phyloP scores from a whole-genome alignment of 257 asterid genomes.

The Solanum piurae region DNA sequence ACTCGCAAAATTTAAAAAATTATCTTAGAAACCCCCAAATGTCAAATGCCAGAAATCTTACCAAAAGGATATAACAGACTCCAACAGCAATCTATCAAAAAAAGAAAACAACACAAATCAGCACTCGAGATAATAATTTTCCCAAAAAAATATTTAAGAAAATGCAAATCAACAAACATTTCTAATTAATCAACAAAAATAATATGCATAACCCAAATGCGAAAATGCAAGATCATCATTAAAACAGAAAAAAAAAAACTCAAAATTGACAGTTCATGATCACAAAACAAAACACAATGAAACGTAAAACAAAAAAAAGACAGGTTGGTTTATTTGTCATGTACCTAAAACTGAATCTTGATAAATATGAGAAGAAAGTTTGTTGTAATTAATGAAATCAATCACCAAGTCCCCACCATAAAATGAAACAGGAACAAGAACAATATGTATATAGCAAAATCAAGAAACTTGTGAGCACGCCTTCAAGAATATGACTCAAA shows the following conservation, averaged over 20 bases:
- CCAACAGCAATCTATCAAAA: not conserved
- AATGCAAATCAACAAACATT: not conserved
- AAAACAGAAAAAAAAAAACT: not conserved
- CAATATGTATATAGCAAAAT: not conserved
- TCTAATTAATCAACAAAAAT: not conserved
- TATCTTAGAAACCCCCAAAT: not conserved
- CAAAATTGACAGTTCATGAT: not conserved
- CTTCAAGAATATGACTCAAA: not conserved
- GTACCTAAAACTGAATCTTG: not conserved
- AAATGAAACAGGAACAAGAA: not conserved
- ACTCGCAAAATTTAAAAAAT: not conserved
- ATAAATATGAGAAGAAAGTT: not conserved
- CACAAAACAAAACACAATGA: not conserved
- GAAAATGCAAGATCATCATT: not conserved
- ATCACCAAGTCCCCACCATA: not conserved
- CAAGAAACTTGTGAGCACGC: slow-evolving; percentile 1
- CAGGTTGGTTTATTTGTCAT: not conserved
- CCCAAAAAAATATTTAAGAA: not conserved
- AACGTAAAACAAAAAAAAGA: not conserved
- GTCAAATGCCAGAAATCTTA: not conserved
- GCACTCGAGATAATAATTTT: not conserved
- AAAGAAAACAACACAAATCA: not conserved
- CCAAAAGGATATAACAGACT: not conserved
- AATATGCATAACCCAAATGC: not conserved
- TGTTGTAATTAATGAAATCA: not conserved